Evolutionary conservation across 345 rosid species (phyloP), one percentile per base, ranked within the genome.

Genomic region (Eucalyptus caleyi): DNA sequence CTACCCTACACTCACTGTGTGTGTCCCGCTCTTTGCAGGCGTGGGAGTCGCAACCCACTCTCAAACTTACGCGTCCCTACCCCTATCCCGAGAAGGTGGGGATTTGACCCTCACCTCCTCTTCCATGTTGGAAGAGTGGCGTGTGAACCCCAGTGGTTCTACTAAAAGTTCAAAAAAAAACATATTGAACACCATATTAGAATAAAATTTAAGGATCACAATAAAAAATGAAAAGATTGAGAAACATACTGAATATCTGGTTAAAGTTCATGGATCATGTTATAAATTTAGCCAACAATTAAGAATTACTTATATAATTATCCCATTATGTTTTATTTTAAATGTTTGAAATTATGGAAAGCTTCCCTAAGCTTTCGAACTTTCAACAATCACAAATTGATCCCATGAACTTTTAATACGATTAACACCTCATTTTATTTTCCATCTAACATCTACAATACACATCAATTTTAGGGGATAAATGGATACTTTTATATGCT

Each of bases 231-330:
- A 12, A 60, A 60, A 26, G 16, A 11, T 27, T 1, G 0, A 0
- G 32, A 12, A 27, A 0, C 16, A 60, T 60, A 60, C 0, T 0
- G 4, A 1, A 12, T 6, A 60, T 27, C 0, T 6, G 2, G 8
- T 60, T 1, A 62, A 30, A 30, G 9, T 62, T 62, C 18, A 62
- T 9, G 1, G 1, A 27, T 0, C 0, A 0, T 27, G 3, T 13
- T 62, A 6, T 30, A 3, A 13, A 62, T 13, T 30, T 30, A 62
- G 4, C 32, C 8, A 30, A 30, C 13, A 13, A 6, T 62, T 6
- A 27, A 3, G 8, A 13, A 62, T 3, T 0, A 62, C 6, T 27
- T 27, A 27, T 62, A 12, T 62, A 3, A 27, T 62, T 62, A 12
- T 62, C 16, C 32, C 69, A 13, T 62, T 27, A 5, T 67, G 40